phyloP scores from a whole-genome alignment of 768 basidiomycete species.

The Kwoniella sp. region DNA sequence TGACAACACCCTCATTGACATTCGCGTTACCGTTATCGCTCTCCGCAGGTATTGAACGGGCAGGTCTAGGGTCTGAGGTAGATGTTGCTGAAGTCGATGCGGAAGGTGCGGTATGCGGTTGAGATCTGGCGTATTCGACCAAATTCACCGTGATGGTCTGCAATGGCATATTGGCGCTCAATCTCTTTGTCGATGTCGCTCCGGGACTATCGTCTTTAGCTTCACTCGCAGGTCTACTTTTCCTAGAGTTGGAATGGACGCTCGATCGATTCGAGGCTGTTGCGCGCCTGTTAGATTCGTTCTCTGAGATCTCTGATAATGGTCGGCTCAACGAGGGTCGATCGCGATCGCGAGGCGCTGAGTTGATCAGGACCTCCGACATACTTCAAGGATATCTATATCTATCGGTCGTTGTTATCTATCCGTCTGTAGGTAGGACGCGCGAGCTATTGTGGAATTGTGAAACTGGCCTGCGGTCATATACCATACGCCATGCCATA shows the following conservation, averaged over 20 bases:
- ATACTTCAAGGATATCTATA: no score
- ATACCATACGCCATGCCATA: no score
- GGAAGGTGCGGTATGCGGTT: not conserved
- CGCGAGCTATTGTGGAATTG: no score
- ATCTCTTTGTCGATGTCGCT: conserved; percentile 3
- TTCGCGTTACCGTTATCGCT: not conserved
- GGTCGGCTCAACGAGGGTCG: conserved; percentile 30
- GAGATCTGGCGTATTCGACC: conserved; percentile 39
- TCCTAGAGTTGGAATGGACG: conserved; percentile 9
- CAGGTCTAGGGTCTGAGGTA: not conserved
- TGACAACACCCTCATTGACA: not conserved
- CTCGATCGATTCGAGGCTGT: conserved; percentile 30
- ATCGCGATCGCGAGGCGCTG: not conserved
- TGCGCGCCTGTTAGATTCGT: conserved; percentile 29
- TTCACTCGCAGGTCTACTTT: conserved; percentile 22
- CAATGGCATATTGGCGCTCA: conserved; percentile 13
- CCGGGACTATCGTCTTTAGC: conserved; percentile 19
- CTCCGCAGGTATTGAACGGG: not conserved
- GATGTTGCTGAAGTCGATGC: not conserved
- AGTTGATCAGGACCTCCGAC: no score
- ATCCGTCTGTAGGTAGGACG: no score
- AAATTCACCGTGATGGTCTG: conserved; percentile 47
- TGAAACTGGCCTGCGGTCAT: no score
- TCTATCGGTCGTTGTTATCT: no score
- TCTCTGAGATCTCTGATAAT: conserved; percentile 45